Conservation (phyloP, 768 basidiomycete genomes). For the Harrya chromipes region DNA sequence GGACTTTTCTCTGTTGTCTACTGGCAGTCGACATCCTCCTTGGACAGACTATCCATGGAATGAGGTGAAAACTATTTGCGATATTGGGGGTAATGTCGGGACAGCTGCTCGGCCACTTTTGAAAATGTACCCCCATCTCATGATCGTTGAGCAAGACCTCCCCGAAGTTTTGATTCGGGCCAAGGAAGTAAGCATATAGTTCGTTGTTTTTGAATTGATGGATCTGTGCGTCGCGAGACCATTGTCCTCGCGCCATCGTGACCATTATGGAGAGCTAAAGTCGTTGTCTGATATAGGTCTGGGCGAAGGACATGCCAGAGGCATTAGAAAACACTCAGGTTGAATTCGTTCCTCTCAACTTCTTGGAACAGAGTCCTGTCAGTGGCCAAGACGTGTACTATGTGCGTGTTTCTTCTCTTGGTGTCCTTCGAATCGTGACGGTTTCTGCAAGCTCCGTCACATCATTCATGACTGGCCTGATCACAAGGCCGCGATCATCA, state of each 20-base stretch:
- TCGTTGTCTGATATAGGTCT: slow-evolving; percentile 8
- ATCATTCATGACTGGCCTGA: slow-evolving; percentile 38
- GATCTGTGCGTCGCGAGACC: not conserved
- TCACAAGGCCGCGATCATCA: slow-evolving; percentile 28
- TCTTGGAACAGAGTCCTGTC: slow-evolving; percentile 18
- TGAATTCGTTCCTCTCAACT: slow-evolving; percentile 18
- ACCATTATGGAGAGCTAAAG: not conserved
- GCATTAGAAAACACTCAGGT: slow-evolving; percentile 15
- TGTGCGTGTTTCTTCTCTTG: slow-evolving; percentile 7
- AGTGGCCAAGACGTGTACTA: slow-evolving; percentile 24
- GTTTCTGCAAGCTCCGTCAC: slow-evolving; percentile 19
- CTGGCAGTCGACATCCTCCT: not conserved
- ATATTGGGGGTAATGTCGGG: slow-evolving; percentile 29
- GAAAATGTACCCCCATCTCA: slow-evolving; percentile 26
- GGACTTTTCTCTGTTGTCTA: not conserved
- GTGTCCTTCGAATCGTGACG: not conserved
- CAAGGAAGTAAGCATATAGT: slow-evolving; percentile 12
- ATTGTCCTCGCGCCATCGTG: not conserved
- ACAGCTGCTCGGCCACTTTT: slow-evolving; percentile 25
- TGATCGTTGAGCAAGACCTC: slow-evolving; percentile 27
- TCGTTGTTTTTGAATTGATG: not conserved
- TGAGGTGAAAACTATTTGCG: slow-evolving; percentile 24
- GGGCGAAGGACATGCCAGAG: slow-evolving; percentile 15
- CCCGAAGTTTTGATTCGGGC: slow-evolving; percentile 26
- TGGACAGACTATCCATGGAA: slow-evolving; percentile 26